Evolutionary conservation across 805 yeast genomes (phyloP), one percentile per base, ranked within the genome.

Genomic region (Millerozyma miso): DNA sequence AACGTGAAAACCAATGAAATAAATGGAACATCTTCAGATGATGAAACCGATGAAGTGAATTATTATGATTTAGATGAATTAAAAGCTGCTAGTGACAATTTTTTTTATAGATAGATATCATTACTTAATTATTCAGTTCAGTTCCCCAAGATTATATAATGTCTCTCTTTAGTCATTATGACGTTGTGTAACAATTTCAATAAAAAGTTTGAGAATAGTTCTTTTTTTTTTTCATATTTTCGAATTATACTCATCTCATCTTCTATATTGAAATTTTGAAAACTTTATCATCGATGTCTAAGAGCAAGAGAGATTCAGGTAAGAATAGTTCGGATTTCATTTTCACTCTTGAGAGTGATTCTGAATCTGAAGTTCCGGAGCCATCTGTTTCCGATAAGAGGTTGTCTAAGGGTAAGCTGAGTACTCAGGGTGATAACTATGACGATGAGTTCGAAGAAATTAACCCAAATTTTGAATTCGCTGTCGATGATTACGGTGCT

Each of bases 281-380:
- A 20, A 38, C 14, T 10, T 23, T 10, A 23, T 23, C 29, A 23
- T 10, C 29, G 20, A 40, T 39, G 34, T 40, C 38, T 1, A 43
- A 46, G 7, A 37, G 23, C 35, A 37, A 32, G 17, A 33, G 15
- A 37, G 29, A 13, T 19, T 32, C 33, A 19, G 19, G 34, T 15
- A 13, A 32, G 14, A 42, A 23, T 16, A 42, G 41, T 43, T 33
- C 56, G 13, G 90, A 83, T 52, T 81, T 85, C 54, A 79, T 86
- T 23, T 76, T 80, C 45, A 88, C 96, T 0, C 85, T 88, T 42
- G 91, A 85, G 52, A 80, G 86, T 52, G 95, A 85, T 19, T 50
- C 14, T 15, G 77, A 73, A 20, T 81, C 75, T 19, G 74, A 62
- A 39, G 62, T 57, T 16, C 57, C 52, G n/a, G 17, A 33, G 17